Conservation (phyloP, 2,329 filamentous ascomycete genomes). For the Neurospora sp. region DNA sequence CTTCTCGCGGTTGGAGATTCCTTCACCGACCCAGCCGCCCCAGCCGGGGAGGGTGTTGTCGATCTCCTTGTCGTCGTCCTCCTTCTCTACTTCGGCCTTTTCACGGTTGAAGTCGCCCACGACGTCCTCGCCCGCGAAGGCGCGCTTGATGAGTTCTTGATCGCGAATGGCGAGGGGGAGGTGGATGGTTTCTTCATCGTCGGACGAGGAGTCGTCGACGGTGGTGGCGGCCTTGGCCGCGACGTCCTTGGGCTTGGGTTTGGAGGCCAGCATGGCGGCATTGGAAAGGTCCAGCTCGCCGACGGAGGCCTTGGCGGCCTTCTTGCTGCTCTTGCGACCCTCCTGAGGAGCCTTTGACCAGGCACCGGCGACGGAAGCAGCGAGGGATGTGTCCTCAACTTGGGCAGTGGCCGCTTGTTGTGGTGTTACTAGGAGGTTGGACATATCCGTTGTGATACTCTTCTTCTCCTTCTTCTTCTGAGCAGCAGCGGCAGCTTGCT, state of each 20-base stretch:
- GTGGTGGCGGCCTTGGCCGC: background rate
- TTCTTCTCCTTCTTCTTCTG: slow-evolving; percentile 20
- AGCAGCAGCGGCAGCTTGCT: slow-evolving; percentile 13
- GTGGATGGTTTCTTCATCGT: slow-evolving; percentile 37
- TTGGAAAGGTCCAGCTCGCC: slow-evolving; percentile 32
- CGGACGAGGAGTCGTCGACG: slow-evolving; percentile 27
- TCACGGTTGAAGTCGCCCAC: slow-evolving; percentile 70
- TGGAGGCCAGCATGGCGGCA: slow-evolving; percentile 20
- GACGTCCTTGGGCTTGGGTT: slow-evolving; percentile 11
- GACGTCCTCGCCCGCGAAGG: slow-evolving; percentile 83
- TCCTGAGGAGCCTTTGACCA: slow-evolving; percentile 30
- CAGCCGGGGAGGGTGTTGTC: slow-evolving; percentile 87
- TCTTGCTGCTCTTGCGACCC: slow-evolving; percentile 29
- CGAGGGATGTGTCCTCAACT: background rate
- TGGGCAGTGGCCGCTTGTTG: background rate
- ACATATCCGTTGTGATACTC: slow-evolving; percentile 18
- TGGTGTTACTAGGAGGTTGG: slow-evolving; percentile 4
- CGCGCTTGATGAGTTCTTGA: slow-evolving; percentile 63
- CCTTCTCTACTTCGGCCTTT: slow-evolving; percentile 59
- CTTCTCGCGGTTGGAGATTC: slow-evolving; percentile 61
- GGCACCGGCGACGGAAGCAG: slow-evolving; percentile 25
- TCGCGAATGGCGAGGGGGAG: slow-evolving; percentile 50
- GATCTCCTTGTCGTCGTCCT: slow-evolving; percentile 73
- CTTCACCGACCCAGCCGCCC: slow-evolving; percentile 85
- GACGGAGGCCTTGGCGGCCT: slow-evolving; percentile 19